These are phyloP conservation scores for Calonectria honghensis DNA, from an alignment of 2,329 filamentous ascomycete genomes.

Conservation along the genomic window DNA sequence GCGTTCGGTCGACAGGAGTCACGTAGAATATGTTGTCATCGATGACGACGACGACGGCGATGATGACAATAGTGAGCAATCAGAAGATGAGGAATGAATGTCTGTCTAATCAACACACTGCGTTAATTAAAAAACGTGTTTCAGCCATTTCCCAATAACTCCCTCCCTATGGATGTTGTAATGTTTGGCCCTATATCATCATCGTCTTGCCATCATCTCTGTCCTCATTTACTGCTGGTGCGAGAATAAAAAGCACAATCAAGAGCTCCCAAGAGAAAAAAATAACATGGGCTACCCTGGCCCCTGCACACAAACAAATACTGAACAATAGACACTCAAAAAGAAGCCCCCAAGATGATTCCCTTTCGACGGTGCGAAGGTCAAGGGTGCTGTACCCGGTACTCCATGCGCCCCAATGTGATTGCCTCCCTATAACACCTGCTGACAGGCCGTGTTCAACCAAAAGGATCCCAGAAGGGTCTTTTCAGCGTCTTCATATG, in stretches of 20 bases:
- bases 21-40: not conserved
- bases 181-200: conserved; percentile 46
- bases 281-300: conserved; percentile 33
- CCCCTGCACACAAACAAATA: conserved; percentile 50
- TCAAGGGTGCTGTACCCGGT: conserved; percentile 46
- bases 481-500: conserved; percentile 29
- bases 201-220: conserved; percentile 42
- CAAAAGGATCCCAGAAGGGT: conserved; percentile 18
- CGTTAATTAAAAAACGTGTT: conserved; percentile 30
- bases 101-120: conserved; percentile 24
- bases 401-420: conserved; percentile 56
- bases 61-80: not conserved
- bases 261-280: conserved; percentile 37
- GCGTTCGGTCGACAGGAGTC: not conserved
- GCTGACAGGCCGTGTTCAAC: conserved; percentile 22
- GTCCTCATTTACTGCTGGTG: conserved; percentile 17
- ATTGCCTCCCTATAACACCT: conserved; percentile 41
- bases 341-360: conserved; percentile 28
- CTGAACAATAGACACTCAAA: conserved; percentile 48
- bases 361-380: conserved; percentile 38
- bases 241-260: conserved; percentile 42
- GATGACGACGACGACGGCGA: not conserved
- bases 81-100: conserved; percentile 14
- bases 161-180: conserved; percentile 52
- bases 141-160: conserved; percentile 48